These are phyloP conservation scores for Alternaria alternata DNA, from an alignment of 2,329 filamentous ascomycete species.

Conservation along the genomic window DNA sequence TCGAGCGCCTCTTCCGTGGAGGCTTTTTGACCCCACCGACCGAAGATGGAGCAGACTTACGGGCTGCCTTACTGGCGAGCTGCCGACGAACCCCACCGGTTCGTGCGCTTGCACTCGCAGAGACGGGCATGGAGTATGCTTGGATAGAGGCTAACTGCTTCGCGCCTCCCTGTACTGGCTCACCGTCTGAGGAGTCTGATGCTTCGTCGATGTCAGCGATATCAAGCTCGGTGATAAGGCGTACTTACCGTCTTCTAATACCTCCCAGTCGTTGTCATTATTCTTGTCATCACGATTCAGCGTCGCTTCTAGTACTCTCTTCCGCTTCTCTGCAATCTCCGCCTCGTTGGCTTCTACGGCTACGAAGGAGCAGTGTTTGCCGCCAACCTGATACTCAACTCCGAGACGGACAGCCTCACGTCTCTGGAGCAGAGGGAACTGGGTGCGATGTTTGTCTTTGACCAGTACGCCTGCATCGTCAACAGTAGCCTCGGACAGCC, in stretches of 20 bases:
- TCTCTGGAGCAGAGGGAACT: constrained; percentile 1
- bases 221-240: not conserved
- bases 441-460: not conserved
- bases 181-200: too few species aligned
- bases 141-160: too few species aligned
- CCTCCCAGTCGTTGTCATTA: constrained; percentile 7
- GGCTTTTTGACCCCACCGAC: not conserved
- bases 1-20: not conserved
- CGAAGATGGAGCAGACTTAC: not conserved
- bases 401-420: constrained; percentile 10
- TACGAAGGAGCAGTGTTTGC: constrained; percentile 10
- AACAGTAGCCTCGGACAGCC: constrained; percentile 3
- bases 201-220: not conserved
- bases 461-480: not conserved
- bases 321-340: not conserved
- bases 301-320: not conserved
- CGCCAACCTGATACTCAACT: constrained; percentile 10
- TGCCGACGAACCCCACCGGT: not conserved
- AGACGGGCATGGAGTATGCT: not conserved
- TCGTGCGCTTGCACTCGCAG: not conserved
- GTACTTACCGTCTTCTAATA: not conserved
- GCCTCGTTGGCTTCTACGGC: constrained; percentile 10
- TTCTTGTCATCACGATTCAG: not conserved
- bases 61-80: not conserved
- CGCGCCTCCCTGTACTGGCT: not conserved